These are phyloP conservation scores for Stygiomarasmius scandens DNA, from an alignment of 1,284 basidiomycete species.

Conservation along the genomic window DNA sequence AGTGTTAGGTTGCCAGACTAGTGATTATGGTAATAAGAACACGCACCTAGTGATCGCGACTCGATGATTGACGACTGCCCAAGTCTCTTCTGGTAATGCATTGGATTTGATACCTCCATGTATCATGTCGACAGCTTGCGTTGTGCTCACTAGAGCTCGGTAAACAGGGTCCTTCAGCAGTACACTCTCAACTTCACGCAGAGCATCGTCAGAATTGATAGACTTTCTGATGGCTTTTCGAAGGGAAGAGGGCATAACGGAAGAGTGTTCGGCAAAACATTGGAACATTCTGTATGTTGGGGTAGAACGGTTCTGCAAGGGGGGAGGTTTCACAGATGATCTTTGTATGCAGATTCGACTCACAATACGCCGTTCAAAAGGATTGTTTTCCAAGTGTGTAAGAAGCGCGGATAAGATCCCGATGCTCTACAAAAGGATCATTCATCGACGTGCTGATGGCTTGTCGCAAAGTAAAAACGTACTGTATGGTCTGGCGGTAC, in stretches of 20 bases:
- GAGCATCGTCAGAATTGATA: constrained; percentile 26
- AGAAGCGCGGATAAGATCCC: constrained; percentile 61
- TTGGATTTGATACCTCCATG: constrained; percentile 64
- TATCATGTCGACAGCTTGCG: constrained; percentile 59
- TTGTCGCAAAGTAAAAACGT: constrained; percentile 12
- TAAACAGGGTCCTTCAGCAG: constrained; percentile 26
- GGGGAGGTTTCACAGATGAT: too few species aligned
- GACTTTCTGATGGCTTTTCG: constrained; percentile 25
- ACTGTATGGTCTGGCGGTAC: constrained; percentile 62
- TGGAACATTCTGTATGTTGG: constrained; percentile 10
- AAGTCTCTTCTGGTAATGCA: constrained; percentile 58
- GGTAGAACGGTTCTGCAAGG: too few species aligned
- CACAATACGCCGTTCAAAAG: constrained; percentile 44
- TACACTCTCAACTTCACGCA: constrained; percentile 33
- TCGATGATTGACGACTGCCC: constrained; percentile 62
- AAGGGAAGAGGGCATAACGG: constrained; percentile 32
- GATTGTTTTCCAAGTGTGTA: constrained; percentile 46
- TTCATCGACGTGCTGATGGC: neutral
- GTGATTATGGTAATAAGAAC: neutral
- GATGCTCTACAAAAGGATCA: constrained; percentile 45
- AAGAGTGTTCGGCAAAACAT: constrained; percentile 37
- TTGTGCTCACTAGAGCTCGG: constrained; percentile 45
- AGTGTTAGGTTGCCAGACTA: too few species aligned
- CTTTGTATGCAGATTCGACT: constrained; percentile 10
- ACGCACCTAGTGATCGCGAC: constrained; percentile 45